These are phyloP conservation scores for Aspergillus sp. DNA, from an alignment of 2,329 filamentous ascomycete genomes.

Conservation along the genomic window DNA sequence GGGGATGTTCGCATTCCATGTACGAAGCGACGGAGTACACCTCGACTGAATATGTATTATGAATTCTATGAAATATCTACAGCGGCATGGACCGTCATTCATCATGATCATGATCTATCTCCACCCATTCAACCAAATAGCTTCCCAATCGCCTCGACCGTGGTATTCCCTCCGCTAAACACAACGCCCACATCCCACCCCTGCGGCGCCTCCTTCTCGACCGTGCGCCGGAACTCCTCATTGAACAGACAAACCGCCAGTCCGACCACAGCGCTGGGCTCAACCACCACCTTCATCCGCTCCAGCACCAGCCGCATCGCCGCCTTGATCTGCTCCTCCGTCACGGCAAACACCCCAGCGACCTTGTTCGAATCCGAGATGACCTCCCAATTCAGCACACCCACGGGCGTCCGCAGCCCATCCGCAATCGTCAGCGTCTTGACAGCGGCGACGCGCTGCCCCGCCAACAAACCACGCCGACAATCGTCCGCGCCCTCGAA, in stretches of 20 bases:
- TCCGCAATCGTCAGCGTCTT: constrained; percentile 82
- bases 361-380: constrained; percentile 73
- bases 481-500: constrained; percentile 84
- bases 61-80: background rate
- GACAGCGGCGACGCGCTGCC: constrained; percentile 65
- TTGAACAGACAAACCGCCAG: constrained; percentile 81
- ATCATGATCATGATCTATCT: background rate
- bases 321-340: constrained; percentile 75
- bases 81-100: no score
- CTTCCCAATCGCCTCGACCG: constrained; percentile 59
- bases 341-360: constrained; percentile 68
- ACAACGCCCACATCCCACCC: constrained; percentile 71
- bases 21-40: constrained; percentile 24
- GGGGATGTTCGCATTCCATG: constrained; percentile 32
- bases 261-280: constrained; percentile 83
- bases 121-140: constrained; percentile 41
- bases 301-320: constrained; percentile 79
- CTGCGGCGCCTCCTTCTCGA: constrained; percentile 60
- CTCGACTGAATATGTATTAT: background rate
- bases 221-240: constrained; percentile 73
- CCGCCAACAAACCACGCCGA: constrained; percentile 65
- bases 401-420: constrained; percentile 81
- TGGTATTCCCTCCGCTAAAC: constrained; percentile 65
- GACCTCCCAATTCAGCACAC: constrained; percentile 71
- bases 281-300: constrained; percentile 85